Evolutionary conservation across 208 protist species (phyloP).

Genomic region (Leishmania lainsoni): DNA sequence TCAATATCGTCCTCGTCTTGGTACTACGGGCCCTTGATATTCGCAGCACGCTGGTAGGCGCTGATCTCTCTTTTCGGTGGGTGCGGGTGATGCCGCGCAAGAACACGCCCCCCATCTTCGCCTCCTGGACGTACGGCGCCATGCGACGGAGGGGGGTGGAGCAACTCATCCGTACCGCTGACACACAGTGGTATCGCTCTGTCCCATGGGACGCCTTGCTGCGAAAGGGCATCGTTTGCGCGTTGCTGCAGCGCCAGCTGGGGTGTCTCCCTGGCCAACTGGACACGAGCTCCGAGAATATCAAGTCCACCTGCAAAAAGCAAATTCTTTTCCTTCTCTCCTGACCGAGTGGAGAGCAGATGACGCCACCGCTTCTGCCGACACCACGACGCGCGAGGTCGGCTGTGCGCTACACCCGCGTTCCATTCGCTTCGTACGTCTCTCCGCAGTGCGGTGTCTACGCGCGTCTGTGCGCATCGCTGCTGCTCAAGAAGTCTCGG

Average conservation of each 20-base stretch:
- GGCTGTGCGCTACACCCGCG: neutral
- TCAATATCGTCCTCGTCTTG: conserved; percentile 49
- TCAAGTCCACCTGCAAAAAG: conserved; percentile 39
- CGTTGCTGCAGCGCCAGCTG: conserved; percentile 49
- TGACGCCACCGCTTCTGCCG: neutral
- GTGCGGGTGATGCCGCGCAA: conserved; percentile 38
- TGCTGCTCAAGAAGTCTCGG: neutral
- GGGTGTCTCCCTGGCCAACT: conserved; percentile 15
- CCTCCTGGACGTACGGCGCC: conserved; percentile 40
- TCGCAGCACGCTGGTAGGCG: conserved; percentile 43
- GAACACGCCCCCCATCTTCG: conserved; percentile 31
- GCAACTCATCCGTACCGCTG: conserved; percentile 19
- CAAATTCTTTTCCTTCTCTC: conserved; percentile 58
- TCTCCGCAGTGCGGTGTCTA: neutral
- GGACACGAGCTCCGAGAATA: neutral
- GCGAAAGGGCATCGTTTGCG: conserved; percentile 40
- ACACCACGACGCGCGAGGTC: neutral
- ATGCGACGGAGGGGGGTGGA: conserved; percentile 34
- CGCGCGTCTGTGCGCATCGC: neutral
- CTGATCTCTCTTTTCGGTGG: conserved; percentile 43
- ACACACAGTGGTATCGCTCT: conserved; percentile 38
- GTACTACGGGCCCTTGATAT: conserved; percentile 35
- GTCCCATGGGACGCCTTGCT: conserved; percentile 30
- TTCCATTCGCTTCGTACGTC: neutral
- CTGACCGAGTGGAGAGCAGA: neutral